Percentiles rank a stretch among this genome's conserved stretches.
phyloP scores from a whole-genome alignment of 345 rosid species.

The Ailanthus altissimus region DNA sequence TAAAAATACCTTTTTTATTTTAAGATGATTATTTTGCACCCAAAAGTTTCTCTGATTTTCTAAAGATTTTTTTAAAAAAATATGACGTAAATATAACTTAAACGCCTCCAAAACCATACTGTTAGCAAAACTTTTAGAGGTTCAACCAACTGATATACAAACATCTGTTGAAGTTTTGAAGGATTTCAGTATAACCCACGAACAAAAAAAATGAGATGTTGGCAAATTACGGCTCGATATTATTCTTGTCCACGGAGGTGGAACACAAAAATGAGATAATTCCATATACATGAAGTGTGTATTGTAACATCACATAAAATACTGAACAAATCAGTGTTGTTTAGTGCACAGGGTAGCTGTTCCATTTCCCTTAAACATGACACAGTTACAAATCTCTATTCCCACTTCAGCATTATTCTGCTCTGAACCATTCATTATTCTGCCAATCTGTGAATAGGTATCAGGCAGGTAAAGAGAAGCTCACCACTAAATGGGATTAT shows the following conservation, averaged over 20 bases:
- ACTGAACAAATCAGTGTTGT: conserved; percentile 1
- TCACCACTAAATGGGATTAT: not conserved
- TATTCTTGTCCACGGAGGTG: too few species aligned
- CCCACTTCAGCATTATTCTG: not conserved
- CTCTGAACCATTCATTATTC: not conserved
- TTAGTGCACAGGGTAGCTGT: not conserved
- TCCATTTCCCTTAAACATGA: not conserved
- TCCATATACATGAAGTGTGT: not conserved
- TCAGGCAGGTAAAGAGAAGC: not conserved
- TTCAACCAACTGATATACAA: too few species aligned
- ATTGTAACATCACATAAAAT: not conserved
- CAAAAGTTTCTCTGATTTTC: too few species aligned
- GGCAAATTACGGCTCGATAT: not conserved
- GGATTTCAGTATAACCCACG: too few species aligned
- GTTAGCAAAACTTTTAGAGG: too few species aligned
- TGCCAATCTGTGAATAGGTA: not conserved
- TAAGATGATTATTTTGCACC: too few species aligned
- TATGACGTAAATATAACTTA: too few species aligned
- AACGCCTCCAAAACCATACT: too few species aligned
- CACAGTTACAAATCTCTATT: not conserved
- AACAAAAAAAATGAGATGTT: not conserved
- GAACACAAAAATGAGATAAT: not conserved
- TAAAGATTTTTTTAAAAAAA: too few species aligned
- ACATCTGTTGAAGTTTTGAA: too few species aligned
- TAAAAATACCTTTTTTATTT: too few species aligned